Base-by-base conservation (phyloP, 441 rosid species). In the Gossypium lobatum region DNA sequence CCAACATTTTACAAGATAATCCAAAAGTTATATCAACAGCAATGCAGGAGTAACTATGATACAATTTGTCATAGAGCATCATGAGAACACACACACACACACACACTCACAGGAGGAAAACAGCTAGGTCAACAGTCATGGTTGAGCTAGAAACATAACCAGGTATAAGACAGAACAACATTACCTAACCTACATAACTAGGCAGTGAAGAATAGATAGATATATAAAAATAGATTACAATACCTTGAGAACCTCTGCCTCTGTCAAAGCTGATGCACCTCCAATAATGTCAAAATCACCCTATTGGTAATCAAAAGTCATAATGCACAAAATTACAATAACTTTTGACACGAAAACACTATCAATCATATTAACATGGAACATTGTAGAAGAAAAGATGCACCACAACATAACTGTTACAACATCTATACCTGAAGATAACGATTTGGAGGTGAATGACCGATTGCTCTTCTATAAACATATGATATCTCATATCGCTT, bases 261-360 rank as follows among this genome's bases (percentile, higher is more conserved):
- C 97, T 68, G 93, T 88, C 82, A 95, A 83, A 73, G 96, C 86
- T 77, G 98, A 76, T 69, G 85, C 88, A 81, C 99, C 99, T 77
- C 98, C 97, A 75, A 95, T 72, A 79, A 95, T 84, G 84, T 95
- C 99, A 80, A 95, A 95, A 81, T 95, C 99, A 64, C 95, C 97
- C 98, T 95, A 70, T 86, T 74, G 64, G 76, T 57, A 80, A 75
- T 50, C 70, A 79, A 73, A 25, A 46, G 76, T 55, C 64, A 67
- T 9, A 26, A 37, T 14, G 25, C 37, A 31, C 17, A 64, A 73
- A 34, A 75, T 55, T 73, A 70, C 37, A 67, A 65, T 57, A 59
- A 54, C 4, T 2, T 53, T 70, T 53, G 10, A 54, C 23, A 11
- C 11, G 73, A 31, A 50, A 50, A 17, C 8, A 11, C 31, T 70